Evolutionary conservation across 768 basidiomycete species (phyloP), one percentile per base, ranked within the genome.

Genomic region (Boletus pseudo-olivaceus): DNA sequence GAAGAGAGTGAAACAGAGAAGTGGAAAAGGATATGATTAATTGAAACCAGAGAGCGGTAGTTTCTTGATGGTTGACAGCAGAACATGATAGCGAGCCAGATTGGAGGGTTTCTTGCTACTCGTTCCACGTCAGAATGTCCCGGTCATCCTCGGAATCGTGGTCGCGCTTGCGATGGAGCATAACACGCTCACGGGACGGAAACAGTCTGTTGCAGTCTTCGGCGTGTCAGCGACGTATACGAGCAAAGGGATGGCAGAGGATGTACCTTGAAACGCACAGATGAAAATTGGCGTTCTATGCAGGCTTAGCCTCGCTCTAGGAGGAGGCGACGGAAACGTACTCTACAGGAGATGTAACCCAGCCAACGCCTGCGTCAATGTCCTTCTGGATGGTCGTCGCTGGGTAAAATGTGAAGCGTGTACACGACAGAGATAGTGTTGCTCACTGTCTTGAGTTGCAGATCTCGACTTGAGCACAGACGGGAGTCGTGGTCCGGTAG

Each of bases 21-120:
- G 92, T 65, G 96, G 96, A 14, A 88, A 83, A 65, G 96, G 96
- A 23, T 98, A 98, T 62, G 96, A 97, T 68, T 82, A 65, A 69
- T 32, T 20, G 23, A 35, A 47, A 17, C 15, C 15, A 23, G 17
- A 26, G 17, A 46, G 9, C 3, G 7, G 32, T 12, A 34, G 23
- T 9, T n/a, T 23, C 5, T 35, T n/a, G 29, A 3, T 43, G 5
- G 20, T 44, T n/a, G 34, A 43, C 46, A 54, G 32, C 8, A 55
- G 29, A 42, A 52, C 33, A 14, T 38, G 19, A 8, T 33, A 34
- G 32, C 14, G 3, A 17, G 15, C 2, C 20, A 37, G 11, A 34
- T 11, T 23, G 8, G 7, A 39, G 15, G 7, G 35, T 23, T 19
- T 12, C n/a, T 42, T 33, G 51, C 63, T 61, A 80, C 65, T 81